phyloP scores from a whole-genome alignment of 2,329 filamentous ascomycete genomes.

The Tolypocladium paradoxum region DNA sequence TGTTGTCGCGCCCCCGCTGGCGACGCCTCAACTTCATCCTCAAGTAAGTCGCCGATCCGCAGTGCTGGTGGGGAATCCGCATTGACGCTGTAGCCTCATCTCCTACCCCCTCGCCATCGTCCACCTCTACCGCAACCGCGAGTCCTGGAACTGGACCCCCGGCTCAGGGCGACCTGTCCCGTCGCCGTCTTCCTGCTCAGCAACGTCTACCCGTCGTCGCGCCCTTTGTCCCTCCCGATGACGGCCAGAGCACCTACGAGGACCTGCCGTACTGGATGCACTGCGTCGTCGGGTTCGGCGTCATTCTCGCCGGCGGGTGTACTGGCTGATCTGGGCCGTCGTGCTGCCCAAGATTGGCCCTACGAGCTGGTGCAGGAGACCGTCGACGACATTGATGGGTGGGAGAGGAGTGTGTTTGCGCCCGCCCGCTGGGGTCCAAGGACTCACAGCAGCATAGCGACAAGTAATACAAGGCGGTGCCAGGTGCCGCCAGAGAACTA shows the following conservation, averaged over 20 bases:
- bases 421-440: conserved; percentile 20
- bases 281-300: conserved; percentile 44
- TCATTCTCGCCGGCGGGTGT: conserved; percentile 42
- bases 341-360: conserved; percentile 36
- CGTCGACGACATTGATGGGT: conserved; percentile 49
- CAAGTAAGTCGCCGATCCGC: no score
- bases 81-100: conserved; percentile 47
- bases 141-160: conserved; percentile 39
- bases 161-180: conserved; percentile 42
- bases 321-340: conserved; percentile 46
- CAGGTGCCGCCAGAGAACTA: no score
- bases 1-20: conserved; percentile 58
- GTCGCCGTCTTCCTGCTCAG: conserved; percentile 45
- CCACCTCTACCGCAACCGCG: conserved; percentile 39
- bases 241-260: conserved; percentile 42
- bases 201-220: conserved; percentile 49
- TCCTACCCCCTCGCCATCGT: conserved; percentile 52
- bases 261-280: conserved; percentile 46
- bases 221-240: conserved; percentile 43
- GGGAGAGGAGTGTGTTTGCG: conserved; percentile 48
- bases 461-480: no score
- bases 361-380: conserved; percentile 48
- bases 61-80: no score
- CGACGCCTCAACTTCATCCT: conserved; percentile 53
- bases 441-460: not conserved